phyloP scores from a whole-genome alignment of 495 filamentous ascomycete species.

The Penicillium arizonense region DNA sequence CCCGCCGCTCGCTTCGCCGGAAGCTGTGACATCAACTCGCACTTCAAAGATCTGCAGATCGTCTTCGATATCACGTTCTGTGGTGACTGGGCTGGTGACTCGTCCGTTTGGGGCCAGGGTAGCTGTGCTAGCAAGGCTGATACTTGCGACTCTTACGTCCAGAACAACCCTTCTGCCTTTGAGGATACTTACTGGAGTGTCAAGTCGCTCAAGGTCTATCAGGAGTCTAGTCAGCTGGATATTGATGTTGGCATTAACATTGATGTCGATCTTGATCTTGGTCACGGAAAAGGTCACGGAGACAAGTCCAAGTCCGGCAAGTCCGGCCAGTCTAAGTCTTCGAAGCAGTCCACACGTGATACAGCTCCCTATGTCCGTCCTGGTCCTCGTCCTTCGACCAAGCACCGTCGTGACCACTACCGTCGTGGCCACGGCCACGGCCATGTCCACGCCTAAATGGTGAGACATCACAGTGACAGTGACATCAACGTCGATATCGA shows the following conservation, averaged over 20 bases:
- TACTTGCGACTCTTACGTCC: slow-evolving; percentile 60
- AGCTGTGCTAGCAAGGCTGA: slow-evolving; percentile 36
- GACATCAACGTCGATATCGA: no score
- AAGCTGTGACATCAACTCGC: slow-evolving; percentile 56
- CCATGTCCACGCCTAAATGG: slow-evolving; percentile 1
- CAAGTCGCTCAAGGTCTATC: slow-evolving; percentile 62
- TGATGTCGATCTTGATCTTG: not conserved
- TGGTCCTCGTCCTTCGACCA: slow-evolving; percentile 5
- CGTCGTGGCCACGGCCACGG: not conserved
- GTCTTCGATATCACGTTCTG: slow-evolving; percentile 70
- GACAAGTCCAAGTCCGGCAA: no score
- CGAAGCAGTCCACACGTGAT: not conserved
- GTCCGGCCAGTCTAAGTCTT: no score
- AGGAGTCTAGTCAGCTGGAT: slow-evolving; percentile 17
- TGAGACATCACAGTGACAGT: not conserved
- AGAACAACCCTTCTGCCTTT: slow-evolving; percentile 61
- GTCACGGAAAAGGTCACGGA: not conserved
- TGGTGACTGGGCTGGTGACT: slow-evolving; percentile 58
- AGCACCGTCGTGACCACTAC: slow-evolving; percentile 12
- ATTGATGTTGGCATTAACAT: not conserved
- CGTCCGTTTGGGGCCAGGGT: slow-evolving; percentile 31
- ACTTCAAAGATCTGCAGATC: slow-evolving; percentile 65
- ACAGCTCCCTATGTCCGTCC: not conserved
- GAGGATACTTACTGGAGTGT: slow-evolving; percentile 65
- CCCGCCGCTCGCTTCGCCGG: slow-evolving; percentile 59